Evolutionary conservation across 164 flowering plant genomes (phyloP).

Genomic region (Vitis vinifera): DNA sequence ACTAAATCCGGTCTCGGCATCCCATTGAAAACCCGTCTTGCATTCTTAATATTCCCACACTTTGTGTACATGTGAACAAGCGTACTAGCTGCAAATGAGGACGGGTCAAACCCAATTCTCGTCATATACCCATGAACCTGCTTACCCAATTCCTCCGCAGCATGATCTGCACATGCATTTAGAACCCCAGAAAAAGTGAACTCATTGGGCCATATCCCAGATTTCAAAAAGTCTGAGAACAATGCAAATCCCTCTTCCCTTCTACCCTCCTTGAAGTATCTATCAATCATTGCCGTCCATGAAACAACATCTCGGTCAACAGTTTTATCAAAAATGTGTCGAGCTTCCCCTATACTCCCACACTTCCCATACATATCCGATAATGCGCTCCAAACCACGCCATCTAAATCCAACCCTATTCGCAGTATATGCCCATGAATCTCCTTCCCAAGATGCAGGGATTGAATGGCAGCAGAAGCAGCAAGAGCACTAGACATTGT

Average conservation of each 20-base stretch:
- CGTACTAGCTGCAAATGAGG: slow-evolving; percentile 34
- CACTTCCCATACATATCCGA: slow-evolving; percentile 45
- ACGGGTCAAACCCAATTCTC: slow-evolving; percentile 28
- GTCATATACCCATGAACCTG: slow-evolving; percentile 41
- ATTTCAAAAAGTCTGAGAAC: slow-evolving; percentile 23
- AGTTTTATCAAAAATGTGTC: slow-evolving; percentile 31
- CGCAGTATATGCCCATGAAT: slow-evolving; percentile 35
- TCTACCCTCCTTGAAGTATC: slow-evolving; percentile 29
- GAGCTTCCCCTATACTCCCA: slow-evolving; percentile 37
- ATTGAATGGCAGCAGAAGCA: slow-evolving; percentile 27
- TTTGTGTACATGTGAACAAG: slow-evolving; percentile 42
- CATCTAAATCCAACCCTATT: slow-evolving; percentile 35
- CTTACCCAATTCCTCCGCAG: slow-evolving; percentile 33
- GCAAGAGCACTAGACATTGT: slow-evolving; percentile 33
- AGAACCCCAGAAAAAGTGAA: slow-evolving; percentile 34
- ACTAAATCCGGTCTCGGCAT: slow-evolving; percentile 23
- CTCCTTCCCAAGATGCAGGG: slow-evolving; percentile 31
- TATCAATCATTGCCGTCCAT: slow-evolving; percentile 46
- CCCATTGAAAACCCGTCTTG: slow-evolving; percentile 25
- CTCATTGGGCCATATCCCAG: slow-evolving; percentile 26
- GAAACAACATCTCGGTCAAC: slow-evolving; percentile 35
- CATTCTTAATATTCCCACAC: slow-evolving; percentile 34
- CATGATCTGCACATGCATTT: slow-evolving; percentile 32
- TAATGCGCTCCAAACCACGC: slow-evolving; percentile 35
- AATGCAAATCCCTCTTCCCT: slow-evolving; percentile 30